Conservation (phyloP, 495 filamentous ascomycete species). For the Tuber aestivum region DNA sequence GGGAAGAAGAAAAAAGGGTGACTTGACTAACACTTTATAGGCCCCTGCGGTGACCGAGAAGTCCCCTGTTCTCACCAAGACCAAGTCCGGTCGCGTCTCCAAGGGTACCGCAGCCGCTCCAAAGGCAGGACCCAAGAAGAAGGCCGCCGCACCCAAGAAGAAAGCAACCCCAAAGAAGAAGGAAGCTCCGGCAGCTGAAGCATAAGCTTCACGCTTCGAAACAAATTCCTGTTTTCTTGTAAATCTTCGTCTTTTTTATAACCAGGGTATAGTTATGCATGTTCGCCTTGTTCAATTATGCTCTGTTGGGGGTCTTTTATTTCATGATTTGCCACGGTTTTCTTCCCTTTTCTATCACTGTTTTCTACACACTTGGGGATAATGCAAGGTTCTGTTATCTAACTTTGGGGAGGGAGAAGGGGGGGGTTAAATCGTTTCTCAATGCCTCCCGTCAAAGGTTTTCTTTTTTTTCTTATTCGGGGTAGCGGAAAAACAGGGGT, state of each 20-base stretch:
- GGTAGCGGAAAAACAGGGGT: neutral
- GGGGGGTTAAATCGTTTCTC: constrained; percentile 16
- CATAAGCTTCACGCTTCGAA: constrained; percentile 28
- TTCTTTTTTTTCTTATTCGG: no score
- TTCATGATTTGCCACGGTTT: constrained; percentile 30
- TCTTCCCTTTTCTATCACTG: constrained; percentile 9
- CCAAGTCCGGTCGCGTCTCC: constrained; percentile 84
- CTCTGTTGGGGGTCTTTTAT: constrained; percentile 19
- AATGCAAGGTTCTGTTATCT: constrained; percentile 32
- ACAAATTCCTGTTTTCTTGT: constrained; percentile 31
- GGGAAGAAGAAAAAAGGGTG: neutral
- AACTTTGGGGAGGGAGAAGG: constrained; percentile 25
- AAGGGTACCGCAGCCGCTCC: constrained; percentile 61
- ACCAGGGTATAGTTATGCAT: constrained; percentile 11
- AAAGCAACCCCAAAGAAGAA: constrained; percentile 50
- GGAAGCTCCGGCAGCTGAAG: constrained; percentile 38
- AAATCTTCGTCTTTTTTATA: constrained; percentile 25
- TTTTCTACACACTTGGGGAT: constrained; percentile 34
- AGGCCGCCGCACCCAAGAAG: constrained; percentile 57
- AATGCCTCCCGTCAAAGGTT: neutral
- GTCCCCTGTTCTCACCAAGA: constrained; percentile 69
- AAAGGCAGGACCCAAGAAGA: constrained; percentile 59
- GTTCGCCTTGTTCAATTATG: constrained; percentile 22
- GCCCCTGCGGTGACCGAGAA: constrained; percentile 64
- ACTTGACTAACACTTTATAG: constrained; percentile 30